Base-by-base conservation (phyloP, 192 early-diverging fungal genomes). In the Coemansia sp. region DNA sequence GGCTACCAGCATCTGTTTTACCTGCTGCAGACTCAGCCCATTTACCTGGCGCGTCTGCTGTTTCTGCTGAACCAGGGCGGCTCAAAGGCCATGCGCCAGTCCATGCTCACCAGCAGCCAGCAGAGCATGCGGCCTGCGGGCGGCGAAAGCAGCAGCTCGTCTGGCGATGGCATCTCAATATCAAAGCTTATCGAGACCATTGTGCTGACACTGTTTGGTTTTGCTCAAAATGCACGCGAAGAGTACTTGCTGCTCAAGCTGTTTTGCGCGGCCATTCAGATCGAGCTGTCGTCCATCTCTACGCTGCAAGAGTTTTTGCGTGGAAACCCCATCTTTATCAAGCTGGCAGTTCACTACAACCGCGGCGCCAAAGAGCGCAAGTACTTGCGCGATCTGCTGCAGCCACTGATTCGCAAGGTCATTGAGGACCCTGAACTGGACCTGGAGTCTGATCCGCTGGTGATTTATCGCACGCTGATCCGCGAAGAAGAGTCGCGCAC, bases 281-380 rank as follows among this genome's bases (percentile, higher is more conserved):
- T 94, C 56, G 96, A 99, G 82, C 83, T 99, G 45, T 85, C 87
- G 17, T 86, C 87, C 26, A 89, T 94, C 15, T 62, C 83, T 32
- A 85, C 85, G 6, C 58, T 93, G 17, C 90, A 90, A 31, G 97
- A 99, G 59, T 96, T 97, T 64, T 77, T 94, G 83, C 77, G 90
- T 11, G 91, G 91, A 18, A 96, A 99, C 76, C 97, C 94, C 37
- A 85, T 94, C 21, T 98, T 98, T 70, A 92, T 99, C 82, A 93
- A 93, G 71, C 83, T 99, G 36, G 91, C 96, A 0, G 86, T 98
- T 26, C 92, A 97, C 55, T 94, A 93, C 67, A 93, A 90, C 65
- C 83, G 93, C 55, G 93, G 96, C 15, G 92, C 93, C 52, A 94
- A 97, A 69, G 96, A 99, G 65, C 85, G 89, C 58, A 85, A 88